These are phyloP conservation scores for Rhodamnia rubescens DNA, from an alignment of 345 rosid genomes.

Conservation along the genomic window DNA sequence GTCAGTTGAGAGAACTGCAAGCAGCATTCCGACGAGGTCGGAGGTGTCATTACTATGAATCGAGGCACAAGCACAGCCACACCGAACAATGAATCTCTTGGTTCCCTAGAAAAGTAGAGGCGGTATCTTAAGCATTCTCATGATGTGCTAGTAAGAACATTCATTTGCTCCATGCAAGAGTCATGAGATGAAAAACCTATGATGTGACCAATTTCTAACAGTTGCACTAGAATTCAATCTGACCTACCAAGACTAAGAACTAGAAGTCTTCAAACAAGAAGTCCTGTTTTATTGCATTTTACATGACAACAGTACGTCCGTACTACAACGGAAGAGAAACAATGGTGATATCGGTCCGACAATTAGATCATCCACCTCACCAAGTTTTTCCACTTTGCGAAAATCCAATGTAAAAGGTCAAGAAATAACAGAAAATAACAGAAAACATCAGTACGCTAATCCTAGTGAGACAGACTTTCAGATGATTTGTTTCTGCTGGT, in stretches of 20 bases:
- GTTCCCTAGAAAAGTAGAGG: background rate
- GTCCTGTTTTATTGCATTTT: background rate
- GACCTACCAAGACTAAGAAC: background rate
- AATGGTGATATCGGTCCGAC: background rate
- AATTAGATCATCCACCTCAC: background rate
- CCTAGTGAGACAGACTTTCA: background rate
- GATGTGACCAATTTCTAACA: background rate
- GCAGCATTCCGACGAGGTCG: background rate
- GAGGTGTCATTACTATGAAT: background rate
- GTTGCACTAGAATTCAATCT: background rate
- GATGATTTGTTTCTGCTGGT: background rate
- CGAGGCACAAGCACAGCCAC: background rate
- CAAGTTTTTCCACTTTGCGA: background rate
- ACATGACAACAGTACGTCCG: background rate
- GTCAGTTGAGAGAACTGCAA: background rate
- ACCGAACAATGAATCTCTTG: background rate
- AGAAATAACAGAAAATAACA: background rate
- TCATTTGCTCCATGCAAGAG: background rate
- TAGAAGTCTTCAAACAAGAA: background rate
- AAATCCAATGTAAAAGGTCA: background rate
- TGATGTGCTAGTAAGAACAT: background rate
- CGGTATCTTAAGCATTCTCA: background rate
- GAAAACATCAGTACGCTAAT: background rate
- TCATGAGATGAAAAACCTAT: background rate
- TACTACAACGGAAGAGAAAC: background rate